Evolutionary conservation across 176 grass and related monocot species (phyloP).

Genomic region (Triticum dicoccoides): DNA sequence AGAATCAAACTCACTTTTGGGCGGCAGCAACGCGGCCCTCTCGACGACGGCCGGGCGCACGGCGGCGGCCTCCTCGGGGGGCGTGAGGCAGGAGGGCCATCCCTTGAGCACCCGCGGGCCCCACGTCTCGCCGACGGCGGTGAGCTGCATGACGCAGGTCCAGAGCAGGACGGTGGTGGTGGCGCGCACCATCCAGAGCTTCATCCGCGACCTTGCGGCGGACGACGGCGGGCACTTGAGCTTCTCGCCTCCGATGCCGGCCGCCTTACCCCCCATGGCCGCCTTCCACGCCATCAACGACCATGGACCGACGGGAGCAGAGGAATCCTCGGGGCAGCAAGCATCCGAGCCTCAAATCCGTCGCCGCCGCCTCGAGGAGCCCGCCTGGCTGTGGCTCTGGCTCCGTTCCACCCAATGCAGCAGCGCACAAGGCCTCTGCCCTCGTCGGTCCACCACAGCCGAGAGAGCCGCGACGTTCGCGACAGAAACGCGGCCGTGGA

Average conservation of each 20-base stretch:
- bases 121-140: slow-evolving; percentile 64
- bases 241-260: slow-evolving; percentile 36
- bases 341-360: slow-evolving; percentile 8
- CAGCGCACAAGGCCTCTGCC: background rate
- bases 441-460: background rate
- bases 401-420: slow-evolving; percentile 31
- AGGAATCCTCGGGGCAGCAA: background rate
- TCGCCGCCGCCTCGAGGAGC: background rate
- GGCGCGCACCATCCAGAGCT: slow-evolving; percentile 72
- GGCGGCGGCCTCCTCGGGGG: slow-evolving; percentile 23
- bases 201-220: slow-evolving; percentile 51
- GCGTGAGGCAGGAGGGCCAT: slow-evolving; percentile 63
- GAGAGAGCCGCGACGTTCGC: background rate
- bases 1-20: slow-evolving; percentile 65
- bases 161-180: slow-evolving; percentile 63
- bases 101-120: slow-evolving; percentile 76
- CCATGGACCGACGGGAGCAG: slow-evolving; percentile 26
- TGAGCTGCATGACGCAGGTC: slow-evolving; percentile 81
- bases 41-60: slow-evolving; percentile 35
- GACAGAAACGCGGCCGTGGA: background rate
- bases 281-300: slow-evolving; percentile 47
- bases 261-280: slow-evolving; percentile 31
- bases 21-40: slow-evolving; percentile 40
- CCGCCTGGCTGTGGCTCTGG: no score
- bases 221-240: slow-evolving; percentile 30